phyloP scores from a whole-genome alignment of 2,329 filamentous ascomycete genomes.

The Aspergillus oerlinghausenensis region DNA sequence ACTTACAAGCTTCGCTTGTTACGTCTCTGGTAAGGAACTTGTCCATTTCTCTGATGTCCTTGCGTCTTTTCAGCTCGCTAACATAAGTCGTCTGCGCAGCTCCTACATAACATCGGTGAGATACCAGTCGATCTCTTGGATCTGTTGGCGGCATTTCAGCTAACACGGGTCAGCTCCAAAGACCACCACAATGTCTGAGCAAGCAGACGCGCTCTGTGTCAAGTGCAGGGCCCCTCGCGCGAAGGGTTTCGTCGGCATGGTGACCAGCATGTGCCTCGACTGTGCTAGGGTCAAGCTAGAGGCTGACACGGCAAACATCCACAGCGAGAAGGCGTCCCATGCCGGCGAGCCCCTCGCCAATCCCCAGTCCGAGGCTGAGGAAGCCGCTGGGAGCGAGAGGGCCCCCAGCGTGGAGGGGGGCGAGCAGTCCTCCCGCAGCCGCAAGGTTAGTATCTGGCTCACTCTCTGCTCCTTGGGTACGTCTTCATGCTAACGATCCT shows the following conservation, averaged over 20 bases:
- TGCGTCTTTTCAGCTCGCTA: not conserved
- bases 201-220: not conserved
- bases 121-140: not conserved
- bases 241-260: not conserved
- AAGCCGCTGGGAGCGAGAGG: slow-evolving; percentile 1
- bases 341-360: not conserved
- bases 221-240: not conserved
- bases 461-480: not conserved
- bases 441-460: not conserved
- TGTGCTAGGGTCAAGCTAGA: not conserved
- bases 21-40: not conserved
- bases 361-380: not conserved
- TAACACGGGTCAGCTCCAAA: not conserved
- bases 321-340: not conserved
- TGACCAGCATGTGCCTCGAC: not conserved
- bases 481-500: not conserved
- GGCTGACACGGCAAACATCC: not conserved
- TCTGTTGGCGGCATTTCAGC: not conserved
- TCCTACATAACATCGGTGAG: not conserved
- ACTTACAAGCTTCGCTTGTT: not conserved
- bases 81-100: not conserved
- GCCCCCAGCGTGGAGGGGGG: not conserved
- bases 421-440: not conserved
- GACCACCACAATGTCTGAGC: not conserved
- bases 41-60: not conserved